Evolutionary conservation across 495 filamentous ascomycete species (phyloP), one percentile per base, ranked within the genome.

Genomic region (Lepraria neglecta): DNA sequence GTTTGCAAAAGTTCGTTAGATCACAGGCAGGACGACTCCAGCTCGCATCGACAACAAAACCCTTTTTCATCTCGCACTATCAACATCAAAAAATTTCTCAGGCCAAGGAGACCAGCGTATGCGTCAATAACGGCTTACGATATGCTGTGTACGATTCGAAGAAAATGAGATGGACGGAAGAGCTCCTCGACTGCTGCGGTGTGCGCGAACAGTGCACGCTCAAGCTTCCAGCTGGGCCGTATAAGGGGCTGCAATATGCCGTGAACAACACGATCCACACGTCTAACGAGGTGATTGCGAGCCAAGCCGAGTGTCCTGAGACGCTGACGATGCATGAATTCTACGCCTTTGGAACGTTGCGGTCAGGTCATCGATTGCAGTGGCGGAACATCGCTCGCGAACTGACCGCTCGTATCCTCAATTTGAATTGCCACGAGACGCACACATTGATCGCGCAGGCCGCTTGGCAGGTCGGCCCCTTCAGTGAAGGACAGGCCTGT

Each of bases 331-430:
- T 84, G 1, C 76, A 76, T 6, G 82, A 85, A 47, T 84, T 75
- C 64, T 75, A 75, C 40, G 70, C 78, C 0, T 73, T 86, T 33
- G 72, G 74, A 7, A 64, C 71, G 11, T 64, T 85, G 30, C 74
- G 80, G 3, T 66, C 77, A 0, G 82, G 81, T 1, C 61, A 75
- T 30, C 64, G 69, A 0, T 68, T 85, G 28, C 81, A 84, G 51
- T 82, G 80, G 78, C 65, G 76, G 35, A 85, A 85, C 53, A 76
- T 86, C 17, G 67, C 81, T 0, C 62, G 74, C 17, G 77, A 85
- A 62, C 68, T 87, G n/a, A 64, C 65, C 1, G 67, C 70, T 5
- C 77, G 77, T 3, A 71, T 69, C 10, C 42, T 87, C 2, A 73
- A 77, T 46, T 76, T 79, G 46, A 80, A 73, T 28, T 75, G 77